These are phyloP conservation scores for Coprinopsis sp. DNA, from an alignment of 768 basidiomycete genomes.

Conservation along the genomic window DNA sequence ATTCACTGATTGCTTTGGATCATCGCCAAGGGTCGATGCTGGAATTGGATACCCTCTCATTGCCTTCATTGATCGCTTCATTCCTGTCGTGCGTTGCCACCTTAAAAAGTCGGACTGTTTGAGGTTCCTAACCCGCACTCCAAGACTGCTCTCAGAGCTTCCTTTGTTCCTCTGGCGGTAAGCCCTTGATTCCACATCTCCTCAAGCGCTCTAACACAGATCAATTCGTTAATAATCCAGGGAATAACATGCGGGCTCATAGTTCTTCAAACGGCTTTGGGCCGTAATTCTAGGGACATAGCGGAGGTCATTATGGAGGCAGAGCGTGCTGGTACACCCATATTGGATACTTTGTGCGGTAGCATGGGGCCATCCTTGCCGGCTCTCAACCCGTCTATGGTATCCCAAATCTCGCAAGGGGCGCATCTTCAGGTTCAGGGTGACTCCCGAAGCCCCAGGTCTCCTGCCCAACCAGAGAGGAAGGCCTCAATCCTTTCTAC, in stretches of 20 bases:
- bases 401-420: neutral
- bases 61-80: neutral
- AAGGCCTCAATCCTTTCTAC: no score
- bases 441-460: no score
- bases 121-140: neutral
- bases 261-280: neutral
- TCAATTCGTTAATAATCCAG: neutral
- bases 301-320: neutral
- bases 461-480: no score
- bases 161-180: neutral
- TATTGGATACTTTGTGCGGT: neutral
- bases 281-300: neutral
- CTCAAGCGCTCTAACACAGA: neutral
- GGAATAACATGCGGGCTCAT: neutral
- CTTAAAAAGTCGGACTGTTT: neutral
- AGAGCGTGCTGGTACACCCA: neutral
- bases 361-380: constrained; percentile 4
- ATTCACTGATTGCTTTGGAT: neutral
- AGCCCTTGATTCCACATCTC: neutral
- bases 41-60: neutral
- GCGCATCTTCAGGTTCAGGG: no score
- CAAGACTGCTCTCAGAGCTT: neutral
- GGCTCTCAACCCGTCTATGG: neutral
- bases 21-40: neutral
- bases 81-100: neutral